Conservation (phyloP, 129 eudicot species). For the Scalesia atractyloides region DNA sequence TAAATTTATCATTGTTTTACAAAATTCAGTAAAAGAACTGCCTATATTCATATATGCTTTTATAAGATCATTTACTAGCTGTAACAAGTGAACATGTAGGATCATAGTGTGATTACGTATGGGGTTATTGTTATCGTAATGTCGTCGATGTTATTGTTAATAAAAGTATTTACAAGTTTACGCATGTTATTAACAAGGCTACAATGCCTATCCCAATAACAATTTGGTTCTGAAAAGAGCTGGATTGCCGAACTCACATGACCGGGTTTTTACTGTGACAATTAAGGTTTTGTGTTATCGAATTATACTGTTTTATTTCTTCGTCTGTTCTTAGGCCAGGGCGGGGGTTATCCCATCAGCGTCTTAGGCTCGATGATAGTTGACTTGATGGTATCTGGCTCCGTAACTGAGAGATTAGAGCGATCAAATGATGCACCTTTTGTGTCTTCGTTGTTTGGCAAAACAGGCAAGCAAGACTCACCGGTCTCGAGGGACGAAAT, state of each 20-base stretch:
- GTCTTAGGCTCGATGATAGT: slow-evolving; percentile 8
- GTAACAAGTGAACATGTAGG: no score
- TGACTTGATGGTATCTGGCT: not conserved
- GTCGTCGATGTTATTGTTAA: not conserved
- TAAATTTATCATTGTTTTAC: not conserved
- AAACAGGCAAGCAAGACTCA: not conserved
- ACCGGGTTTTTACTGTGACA: not conserved
- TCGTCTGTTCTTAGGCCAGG: no score
- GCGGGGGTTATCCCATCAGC: no score
- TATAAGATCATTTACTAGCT: no score
- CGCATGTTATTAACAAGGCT: not conserved
- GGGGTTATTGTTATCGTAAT: no score
- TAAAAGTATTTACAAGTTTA: not conserved
- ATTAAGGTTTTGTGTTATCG: not conserved
- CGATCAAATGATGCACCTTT: slow-evolving; percentile 20
- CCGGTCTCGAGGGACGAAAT: not conserved
- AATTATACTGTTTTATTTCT: no score
- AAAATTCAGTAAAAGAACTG: not conserved
- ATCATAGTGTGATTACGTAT: no score
- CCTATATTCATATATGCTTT: no score
- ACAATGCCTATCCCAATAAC: not conserved
- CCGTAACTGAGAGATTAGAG: slow-evolving; percentile 2
- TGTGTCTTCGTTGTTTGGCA: not conserved
- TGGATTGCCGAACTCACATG: no score
- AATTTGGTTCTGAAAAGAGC: no score